These are phyloP conservation scores for Hypomyces rosellus DNA, from an alignment of 2,329 filamentous ascomycete species.

Conservation along the genomic window DNA sequence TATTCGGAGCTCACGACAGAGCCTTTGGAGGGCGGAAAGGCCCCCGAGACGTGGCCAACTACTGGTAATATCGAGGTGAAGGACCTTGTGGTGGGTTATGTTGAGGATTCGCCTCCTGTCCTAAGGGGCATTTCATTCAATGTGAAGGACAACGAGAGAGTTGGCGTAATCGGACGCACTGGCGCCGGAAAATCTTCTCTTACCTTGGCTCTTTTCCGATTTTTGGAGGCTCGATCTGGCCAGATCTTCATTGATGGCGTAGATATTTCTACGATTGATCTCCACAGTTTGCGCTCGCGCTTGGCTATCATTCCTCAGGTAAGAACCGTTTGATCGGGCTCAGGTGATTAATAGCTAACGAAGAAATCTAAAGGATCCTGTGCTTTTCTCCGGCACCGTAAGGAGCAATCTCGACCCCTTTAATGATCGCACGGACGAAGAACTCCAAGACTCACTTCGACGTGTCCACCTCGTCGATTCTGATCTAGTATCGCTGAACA, in stretches of 20 bases:
- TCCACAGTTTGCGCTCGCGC: conserved; percentile 64
- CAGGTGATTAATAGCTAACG: neutral
- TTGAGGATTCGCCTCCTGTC: conserved; percentile 62
- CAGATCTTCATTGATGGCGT: conserved; percentile 65
- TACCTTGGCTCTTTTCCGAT: conserved; percentile 70
- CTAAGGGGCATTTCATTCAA: conserved; percentile 63
- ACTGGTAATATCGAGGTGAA: conserved; percentile 68
- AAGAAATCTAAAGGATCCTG: conserved; percentile 54
- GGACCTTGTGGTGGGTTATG: conserved; percentile 66
- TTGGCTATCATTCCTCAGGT: conserved; percentile 71
- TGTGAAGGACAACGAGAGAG: conserved; percentile 59
- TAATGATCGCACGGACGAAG: conserved; percentile 59
- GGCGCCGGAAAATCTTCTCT: conserved; percentile 73
- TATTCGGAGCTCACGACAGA: conserved; percentile 66
- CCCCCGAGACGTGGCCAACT: conserved; percentile 68
- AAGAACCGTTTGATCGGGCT: conserved; percentile 5
- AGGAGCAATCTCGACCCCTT: conserved; percentile 73
- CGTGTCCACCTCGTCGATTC: conserved; percentile 61
- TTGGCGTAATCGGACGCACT: conserved; percentile 73
- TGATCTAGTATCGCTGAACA: conserved; percentile 31
- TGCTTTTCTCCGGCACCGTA: conserved; percentile 74
- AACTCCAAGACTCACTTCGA: conserved; percentile 62
- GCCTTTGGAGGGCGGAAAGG: conserved; percentile 51
- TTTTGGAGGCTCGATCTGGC: conserved; percentile 63
- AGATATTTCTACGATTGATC: conserved; percentile 65